These are phyloP conservation scores for Cyathus striatus DNA, from an alignment of 768 basidiomycete species.

Conservation along the genomic window DNA sequence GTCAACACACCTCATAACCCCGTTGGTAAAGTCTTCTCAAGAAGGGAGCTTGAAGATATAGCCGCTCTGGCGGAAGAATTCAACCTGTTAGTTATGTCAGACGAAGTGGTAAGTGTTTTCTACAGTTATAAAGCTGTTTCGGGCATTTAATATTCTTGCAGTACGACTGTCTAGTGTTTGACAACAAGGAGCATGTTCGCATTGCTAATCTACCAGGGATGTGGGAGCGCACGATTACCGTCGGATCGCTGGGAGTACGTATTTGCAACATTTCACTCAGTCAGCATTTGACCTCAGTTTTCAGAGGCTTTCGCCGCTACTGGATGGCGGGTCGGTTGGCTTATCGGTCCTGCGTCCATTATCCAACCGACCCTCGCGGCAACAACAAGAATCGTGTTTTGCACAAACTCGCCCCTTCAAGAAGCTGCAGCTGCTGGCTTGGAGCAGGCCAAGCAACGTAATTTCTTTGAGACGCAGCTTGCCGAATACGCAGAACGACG, in stretches of 20 bases:
- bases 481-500: constrained; percentile 80
- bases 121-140: not conserved
- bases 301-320: constrained; percentile 94
- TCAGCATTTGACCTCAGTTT: no score
- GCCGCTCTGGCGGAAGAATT: constrained; percentile 87
- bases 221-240: constrained; percentile 98
- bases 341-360: constrained; percentile 81
- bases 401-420: constrained; percentile 90
- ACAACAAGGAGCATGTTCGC: constrained; percentile 83
- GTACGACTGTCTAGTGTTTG: constrained; percentile 94
- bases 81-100: constrained; percentile 88
- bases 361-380: constrained; percentile 86
- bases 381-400: constrained; percentile 92
- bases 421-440: constrained; percentile 91
- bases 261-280: not conserved
- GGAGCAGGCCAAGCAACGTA: constrained; percentile 65
- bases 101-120: constrained; percentile 80
- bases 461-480: constrained; percentile 76
- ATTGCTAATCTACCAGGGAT: constrained; percentile 94
- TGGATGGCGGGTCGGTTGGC: constrained; percentile 97
- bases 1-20: constrained; percentile 98
- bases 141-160: constrained; percentile 20
- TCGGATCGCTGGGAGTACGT: constrained; percentile 90
- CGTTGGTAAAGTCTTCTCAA: constrained; percentile 94
- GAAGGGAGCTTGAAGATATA: constrained; percentile 76